These are phyloP conservation scores for Solioccasus polychromus DNA, from an alignment of 768 basidiomycete genomes.

Conservation along the genomic window DNA sequence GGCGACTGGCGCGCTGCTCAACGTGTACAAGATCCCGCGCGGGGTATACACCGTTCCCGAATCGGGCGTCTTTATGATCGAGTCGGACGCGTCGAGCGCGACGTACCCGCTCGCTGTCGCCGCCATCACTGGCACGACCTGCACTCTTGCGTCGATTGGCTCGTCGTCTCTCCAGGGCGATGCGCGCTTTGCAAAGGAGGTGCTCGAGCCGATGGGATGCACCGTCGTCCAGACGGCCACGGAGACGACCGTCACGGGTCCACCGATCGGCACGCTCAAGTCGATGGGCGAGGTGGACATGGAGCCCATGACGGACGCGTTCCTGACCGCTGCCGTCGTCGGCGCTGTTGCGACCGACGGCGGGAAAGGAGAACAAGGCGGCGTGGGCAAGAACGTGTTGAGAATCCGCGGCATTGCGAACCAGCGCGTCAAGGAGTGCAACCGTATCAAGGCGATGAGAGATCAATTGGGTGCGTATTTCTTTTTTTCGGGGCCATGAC, in stretches of 20 bases:
- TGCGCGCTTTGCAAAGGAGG: constrained; percentile 89
- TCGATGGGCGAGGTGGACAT: constrained; percentile 70
- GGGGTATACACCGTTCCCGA: constrained; percentile 74
- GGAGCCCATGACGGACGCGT: constrained; percentile 99
- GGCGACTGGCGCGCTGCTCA: constrained; percentile 56
- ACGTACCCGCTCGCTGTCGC: constrained; percentile 97
- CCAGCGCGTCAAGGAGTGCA: constrained; percentile 97
- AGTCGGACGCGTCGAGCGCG: constrained; percentile 92
- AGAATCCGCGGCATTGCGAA: constrained; percentile 95
- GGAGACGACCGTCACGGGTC: constrained; percentile 90
- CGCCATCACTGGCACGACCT: constrained; percentile 94
- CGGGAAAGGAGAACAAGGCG: constrained; percentile 37
- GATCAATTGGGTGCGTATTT: constrained; percentile 89
- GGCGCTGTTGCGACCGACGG: constrained; percentile 78
- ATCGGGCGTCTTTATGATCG: constrained; percentile 71
- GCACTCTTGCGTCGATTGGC: constrained; percentile 92
- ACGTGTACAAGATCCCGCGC: constrained; percentile 87
- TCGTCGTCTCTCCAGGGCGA: constrained; percentile 93
- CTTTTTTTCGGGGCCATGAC: no score
- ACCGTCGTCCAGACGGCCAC: constrained; percentile 81
- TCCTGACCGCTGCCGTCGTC: constrained; percentile 90
- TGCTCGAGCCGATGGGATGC: constrained; percentile 95
- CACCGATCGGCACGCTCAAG: constrained; percentile 81
- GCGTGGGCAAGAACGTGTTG: constrained; percentile 45
- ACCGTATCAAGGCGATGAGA: constrained; percentile 95